phyloP scores from a whole-genome alignment of 2,329 filamentous ascomycete genomes.

The Xylaria multiplex region DNA sequence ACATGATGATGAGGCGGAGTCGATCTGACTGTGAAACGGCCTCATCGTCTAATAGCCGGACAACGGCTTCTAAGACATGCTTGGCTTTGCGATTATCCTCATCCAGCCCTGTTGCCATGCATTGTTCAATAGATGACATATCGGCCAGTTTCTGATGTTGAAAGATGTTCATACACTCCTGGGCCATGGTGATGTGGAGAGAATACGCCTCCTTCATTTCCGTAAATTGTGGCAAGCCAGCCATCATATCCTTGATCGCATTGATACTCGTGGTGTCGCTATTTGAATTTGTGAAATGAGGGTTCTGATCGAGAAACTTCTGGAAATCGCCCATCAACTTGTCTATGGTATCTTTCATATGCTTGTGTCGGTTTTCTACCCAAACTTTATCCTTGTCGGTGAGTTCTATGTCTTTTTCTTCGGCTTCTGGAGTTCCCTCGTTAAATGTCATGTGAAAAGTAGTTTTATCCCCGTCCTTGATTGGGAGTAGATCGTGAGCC shows the following conservation, averaged over 20 bases:
- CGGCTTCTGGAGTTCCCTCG: conserved; percentile 73
- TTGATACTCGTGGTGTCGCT: conserved; percentile 80
- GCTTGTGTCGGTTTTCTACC: conserved; percentile 91
- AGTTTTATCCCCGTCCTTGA: conserved; percentile 88
- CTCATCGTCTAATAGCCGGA: conserved; percentile 88
- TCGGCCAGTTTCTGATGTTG: conserved; percentile 86
- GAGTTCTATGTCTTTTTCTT: conserved; percentile 92
- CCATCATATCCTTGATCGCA: conserved; percentile 96
- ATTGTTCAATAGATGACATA: conserved; percentile 88
- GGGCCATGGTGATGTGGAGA: conserved; percentile 93
- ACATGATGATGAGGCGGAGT: conserved; percentile 85
- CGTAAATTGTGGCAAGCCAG: conserved; percentile 91
- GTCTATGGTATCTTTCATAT: conserved; percentile 98
- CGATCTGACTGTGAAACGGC: conserved; percentile 77
- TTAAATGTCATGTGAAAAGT: conserved; percentile 85
- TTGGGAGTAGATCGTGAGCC: conserved; percentile 90
- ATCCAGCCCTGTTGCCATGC: conserved; percentile 88
- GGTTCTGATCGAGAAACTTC: conserved; percentile 89
- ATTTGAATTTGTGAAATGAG: conserved; percentile 84
- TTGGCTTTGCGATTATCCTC: conserved; percentile 93
- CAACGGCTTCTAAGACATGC: conserved; percentile 84
- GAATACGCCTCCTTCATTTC: conserved; percentile 96
- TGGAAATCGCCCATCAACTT: conserved; percentile 93
- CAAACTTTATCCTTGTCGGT: conserved; percentile 92
- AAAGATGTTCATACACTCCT: conserved; percentile 96